These are phyloP conservation scores for Nigrograna mackinnonii DNA, from an alignment of 2,329 filamentous ascomycete genomes.

Conservation along the genomic window DNA sequence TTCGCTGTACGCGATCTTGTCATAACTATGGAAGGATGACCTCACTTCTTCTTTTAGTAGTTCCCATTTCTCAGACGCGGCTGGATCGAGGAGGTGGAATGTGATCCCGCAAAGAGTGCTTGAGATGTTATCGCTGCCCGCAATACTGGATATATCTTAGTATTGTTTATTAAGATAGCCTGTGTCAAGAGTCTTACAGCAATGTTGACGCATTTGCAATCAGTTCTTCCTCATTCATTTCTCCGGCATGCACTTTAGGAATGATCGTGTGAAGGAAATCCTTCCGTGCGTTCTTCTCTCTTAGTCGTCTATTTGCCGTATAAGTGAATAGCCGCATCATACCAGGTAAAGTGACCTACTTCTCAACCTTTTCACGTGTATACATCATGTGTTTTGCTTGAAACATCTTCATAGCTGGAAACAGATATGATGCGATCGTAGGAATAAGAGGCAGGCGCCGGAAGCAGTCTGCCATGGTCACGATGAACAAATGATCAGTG, in stretches of 20 bases:
- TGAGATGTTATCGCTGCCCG: not conserved
- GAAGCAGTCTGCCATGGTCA: not conserved
- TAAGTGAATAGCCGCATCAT: not conserved
- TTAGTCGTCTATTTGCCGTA: slow-evolving; percentile 2
- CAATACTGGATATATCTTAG: not conserved
- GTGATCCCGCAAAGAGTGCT: not conserved
- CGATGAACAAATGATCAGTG: not conserved
- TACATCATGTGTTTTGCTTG: too few species aligned
- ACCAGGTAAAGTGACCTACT: not conserved
- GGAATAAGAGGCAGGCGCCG: not conserved
- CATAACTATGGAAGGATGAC: slow-evolving; percentile 2
- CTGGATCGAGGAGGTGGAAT: not conserved
- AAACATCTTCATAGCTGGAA: too few species aligned
- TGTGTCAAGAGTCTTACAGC: slow-evolving; percentile 10
- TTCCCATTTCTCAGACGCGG: not conserved
- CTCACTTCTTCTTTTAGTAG: slow-evolving; percentile 10
- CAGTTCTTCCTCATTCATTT: slow-evolving; percentile 12
- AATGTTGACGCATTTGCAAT: slow-evolving; percentile 13
- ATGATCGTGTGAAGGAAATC: slow-evolving; percentile 13
- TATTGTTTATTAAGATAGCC: not conserved
- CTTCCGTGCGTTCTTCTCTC: slow-evolving; percentile 1
- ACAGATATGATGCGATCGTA: not conserved
- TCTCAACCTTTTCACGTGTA: too few species aligned
- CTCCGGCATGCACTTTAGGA: slow-evolving; percentile 2
- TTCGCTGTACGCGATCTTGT: slow-evolving; percentile 4